A percentile compares a stretch with the other conserved stretches of the same genome.
Conservation (phyloP, 2,329 filamentous ascomycete species). For the Cadophora sp. region DNA sequence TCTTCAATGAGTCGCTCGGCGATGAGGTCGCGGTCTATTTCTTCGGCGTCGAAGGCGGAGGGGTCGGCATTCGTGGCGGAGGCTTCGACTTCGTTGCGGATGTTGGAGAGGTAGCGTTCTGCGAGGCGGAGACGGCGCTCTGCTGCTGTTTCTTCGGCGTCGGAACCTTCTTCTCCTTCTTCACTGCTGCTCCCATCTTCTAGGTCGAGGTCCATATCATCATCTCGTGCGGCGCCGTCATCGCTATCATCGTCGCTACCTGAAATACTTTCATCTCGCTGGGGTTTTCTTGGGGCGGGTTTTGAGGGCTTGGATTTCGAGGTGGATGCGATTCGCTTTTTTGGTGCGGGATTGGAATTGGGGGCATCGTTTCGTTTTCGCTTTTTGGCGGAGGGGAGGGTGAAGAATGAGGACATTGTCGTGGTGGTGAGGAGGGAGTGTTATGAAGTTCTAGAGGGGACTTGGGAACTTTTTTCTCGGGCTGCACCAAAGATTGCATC, state of each 20-base stretch:
- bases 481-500: neutral
- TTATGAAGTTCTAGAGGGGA: slow-evolving; percentile 1
- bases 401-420: slow-evolving; percentile 94
- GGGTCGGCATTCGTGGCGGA: slow-evolving; percentile 63
- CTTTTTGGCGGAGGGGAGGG: slow-evolving; percentile 85
- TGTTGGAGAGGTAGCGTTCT: slow-evolving; percentile 91
- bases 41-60: slow-evolving; percentile 88
- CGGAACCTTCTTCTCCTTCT: slow-evolving; percentile 46
- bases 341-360: slow-evolving; percentile 57
- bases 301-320: slow-evolving; percentile 45
- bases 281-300: slow-evolving; percentile 47
- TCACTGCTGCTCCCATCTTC: slow-evolving; percentile 60
- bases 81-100: slow-evolving; percentile 76
- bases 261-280: slow-evolving; percentile 73
- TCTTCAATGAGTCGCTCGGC: slow-evolving; percentile 91
- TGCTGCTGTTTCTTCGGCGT: slow-evolving; percentile 81
- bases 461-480: slow-evolving; percentile 19
- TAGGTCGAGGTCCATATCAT: slow-evolving; percentile 50
- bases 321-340: slow-evolving; percentile 60
- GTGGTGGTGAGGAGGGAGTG: neutral
- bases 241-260: slow-evolving; percentile 80
- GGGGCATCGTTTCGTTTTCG: slow-evolving; percentile 69
- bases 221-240: slow-evolving; percentile 63
- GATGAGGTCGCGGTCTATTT: slow-evolving; percentile 91
- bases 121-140: slow-evolving; percentile 87